phyloP scores from a whole-genome alignment of 2,329 filamentous ascomycete species.

The Pseudogymnoascus sp. region DNA sequence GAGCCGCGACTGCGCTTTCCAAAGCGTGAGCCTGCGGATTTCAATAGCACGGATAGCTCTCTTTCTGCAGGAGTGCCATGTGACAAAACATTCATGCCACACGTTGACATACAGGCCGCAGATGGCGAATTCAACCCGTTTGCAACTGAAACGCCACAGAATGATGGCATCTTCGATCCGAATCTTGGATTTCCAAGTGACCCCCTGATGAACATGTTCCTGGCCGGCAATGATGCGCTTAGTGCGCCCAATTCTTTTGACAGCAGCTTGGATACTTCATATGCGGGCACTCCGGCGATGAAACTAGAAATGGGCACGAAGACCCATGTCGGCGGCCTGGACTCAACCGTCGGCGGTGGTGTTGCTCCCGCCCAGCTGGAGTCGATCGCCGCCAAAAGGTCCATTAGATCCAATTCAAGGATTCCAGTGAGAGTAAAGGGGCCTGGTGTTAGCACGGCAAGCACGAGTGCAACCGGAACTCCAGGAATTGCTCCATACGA shows the following conservation, averaged over 20 bases:
- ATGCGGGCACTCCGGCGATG: background rate
- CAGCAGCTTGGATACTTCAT: conserved; percentile 3
- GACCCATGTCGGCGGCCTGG: background rate
- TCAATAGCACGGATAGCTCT: background rate
- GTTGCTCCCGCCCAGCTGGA: background rate
- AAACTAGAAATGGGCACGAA: background rate
- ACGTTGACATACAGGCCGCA: background rate
- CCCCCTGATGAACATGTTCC: background rate
- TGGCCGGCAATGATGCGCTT: background rate
- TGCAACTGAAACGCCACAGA: background rate
- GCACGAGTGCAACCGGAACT: background rate
- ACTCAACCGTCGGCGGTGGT: background rate
- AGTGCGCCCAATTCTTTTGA: background rate
- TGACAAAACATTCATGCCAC: background rate
- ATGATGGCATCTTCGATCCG: background rate
- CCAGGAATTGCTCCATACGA: background rate
- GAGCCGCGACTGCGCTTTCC: background rate
- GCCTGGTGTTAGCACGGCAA: background rate
- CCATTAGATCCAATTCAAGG: background rate
- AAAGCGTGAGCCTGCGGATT: background rate
- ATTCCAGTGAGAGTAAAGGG: background rate
- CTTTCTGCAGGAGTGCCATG: background rate
- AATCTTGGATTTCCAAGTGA: background rate
- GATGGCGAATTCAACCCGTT: background rate
- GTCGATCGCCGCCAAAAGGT: background rate